A percentile compares a stretch with the other conserved stretches of the same genome.
Conservation (phyloP, 2,329 filamentous ascomycete species). For the Arthroderma sp. region DNA sequence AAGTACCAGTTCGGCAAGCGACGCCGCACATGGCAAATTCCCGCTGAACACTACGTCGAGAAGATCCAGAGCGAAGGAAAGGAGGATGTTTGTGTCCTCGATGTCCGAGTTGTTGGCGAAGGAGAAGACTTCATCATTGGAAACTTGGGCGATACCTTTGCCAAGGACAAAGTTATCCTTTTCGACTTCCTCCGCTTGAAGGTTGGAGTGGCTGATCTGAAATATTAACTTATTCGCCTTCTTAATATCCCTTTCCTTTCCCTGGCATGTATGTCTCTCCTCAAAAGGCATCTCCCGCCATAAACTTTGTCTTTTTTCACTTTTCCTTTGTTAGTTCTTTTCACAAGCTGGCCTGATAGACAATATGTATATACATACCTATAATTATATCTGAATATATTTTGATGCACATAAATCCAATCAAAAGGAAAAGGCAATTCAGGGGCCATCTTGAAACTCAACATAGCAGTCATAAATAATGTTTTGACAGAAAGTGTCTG, state of each 20-base stretch:
- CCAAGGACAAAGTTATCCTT: constrained; percentile 14
- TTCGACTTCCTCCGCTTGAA: constrained; percentile 12
- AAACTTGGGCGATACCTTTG: constrained; percentile 13
- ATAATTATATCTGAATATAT: no score
- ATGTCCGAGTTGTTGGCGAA: constrained; percentile 11
- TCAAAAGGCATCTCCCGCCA: no score
- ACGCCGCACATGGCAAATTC: constrained; percentile 11
- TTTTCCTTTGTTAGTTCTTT: no score
- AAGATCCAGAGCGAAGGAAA: constrained; percentile 3
- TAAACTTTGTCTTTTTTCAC: no score
- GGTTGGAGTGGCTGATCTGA: constrained; percentile 12
- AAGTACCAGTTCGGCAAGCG: constrained; percentile 10
- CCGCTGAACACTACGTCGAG: constrained; percentile 10
- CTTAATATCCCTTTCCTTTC: background rate
- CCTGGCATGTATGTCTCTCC: background rate
- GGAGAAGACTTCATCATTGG: constrained; percentile 11
- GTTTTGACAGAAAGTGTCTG: no score
- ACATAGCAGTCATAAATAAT: no score
- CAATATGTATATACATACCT: no score
- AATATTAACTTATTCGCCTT: constrained; percentile 4
- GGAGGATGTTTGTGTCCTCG: constrained; percentile 11
- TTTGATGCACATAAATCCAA: no score
- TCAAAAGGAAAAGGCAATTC: no score
- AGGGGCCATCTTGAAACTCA: no score
- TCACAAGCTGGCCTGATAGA: no score